Conservation (phyloP, 345 rosid species). For the Hypericum androsaemum region DNA sequence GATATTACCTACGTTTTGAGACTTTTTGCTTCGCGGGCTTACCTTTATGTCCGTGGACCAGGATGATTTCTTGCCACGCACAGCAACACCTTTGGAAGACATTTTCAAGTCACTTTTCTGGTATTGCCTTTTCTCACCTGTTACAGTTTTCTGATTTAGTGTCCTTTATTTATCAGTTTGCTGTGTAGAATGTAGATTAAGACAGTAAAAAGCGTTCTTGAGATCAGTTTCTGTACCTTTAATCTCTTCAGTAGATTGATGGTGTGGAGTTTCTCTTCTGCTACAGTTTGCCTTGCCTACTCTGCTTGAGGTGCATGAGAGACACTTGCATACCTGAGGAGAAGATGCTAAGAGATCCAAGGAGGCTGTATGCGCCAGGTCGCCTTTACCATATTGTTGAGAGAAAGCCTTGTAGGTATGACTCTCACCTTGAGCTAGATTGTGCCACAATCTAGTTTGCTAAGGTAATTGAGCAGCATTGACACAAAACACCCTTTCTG, state of each 20-base stretch:
- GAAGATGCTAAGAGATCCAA: conserved; percentile 83
- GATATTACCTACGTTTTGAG: not conserved
- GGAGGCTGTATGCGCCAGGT: conserved; percentile 95
- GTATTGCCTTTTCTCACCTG: conserved; percentile 23
- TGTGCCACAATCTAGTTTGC: not conserved
- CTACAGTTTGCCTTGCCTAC: conserved; percentile 79
- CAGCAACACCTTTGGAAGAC: conserved; percentile 93
- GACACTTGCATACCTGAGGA: conserved; percentile 89
- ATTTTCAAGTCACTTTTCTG: conserved; percentile 98
- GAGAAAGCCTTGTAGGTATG: conserved; percentile 74
- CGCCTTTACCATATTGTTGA: conserved; percentile 96
- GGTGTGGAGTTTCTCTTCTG: conserved; percentile 11
- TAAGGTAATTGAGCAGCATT: not conserved
- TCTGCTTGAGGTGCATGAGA: conserved; percentile 79
- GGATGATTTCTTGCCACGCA: conserved; percentile 96
- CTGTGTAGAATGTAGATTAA: too few species aligned
- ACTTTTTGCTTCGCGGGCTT: not conserved
- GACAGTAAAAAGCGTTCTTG: too few species aligned
- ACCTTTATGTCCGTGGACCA: conserved; percentile 24
- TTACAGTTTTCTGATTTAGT: not conserved
- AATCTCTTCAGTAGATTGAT: conserved; percentile 2
- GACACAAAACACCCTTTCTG: not conserved
- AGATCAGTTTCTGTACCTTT: too few species aligned
- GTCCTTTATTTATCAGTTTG: too few species aligned
- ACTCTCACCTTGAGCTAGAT: not conserved